Conservation (phyloP, 805 yeast genomes). For the Naumovozyma castellii region DNA sequence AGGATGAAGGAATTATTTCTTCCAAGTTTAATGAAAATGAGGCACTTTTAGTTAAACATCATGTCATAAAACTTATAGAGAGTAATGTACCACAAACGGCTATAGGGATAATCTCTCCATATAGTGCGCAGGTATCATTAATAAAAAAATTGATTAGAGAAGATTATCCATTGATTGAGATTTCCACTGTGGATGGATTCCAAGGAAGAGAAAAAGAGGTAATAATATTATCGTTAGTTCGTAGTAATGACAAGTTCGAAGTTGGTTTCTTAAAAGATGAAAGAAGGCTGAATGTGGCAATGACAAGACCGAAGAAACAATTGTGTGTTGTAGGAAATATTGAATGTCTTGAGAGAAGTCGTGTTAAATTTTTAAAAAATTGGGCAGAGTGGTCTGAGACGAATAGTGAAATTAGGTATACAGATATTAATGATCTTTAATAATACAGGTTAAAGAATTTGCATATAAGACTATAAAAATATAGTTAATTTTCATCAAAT, state of each 20-base stretch:
- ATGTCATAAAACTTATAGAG: slow-evolving; percentile 42
- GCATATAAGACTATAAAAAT: not conserved
- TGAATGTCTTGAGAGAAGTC: slow-evolving; percentile 46
- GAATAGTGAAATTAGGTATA: slow-evolving; percentile 57
- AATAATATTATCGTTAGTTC: slow-evolving; percentile 67
- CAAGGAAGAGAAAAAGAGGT: slow-evolving; percentile 94
- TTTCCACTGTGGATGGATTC: slow-evolving; percentile 90
- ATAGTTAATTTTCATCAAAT: slow-evolving; percentile 13
- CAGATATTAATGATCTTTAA: slow-evolving; percentile 38
- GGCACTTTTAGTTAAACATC: slow-evolving; percentile 47
- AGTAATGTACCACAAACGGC: slow-evolving; percentile 44
- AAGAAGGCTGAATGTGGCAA: slow-evolving; percentile 83
- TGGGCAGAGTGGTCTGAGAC: slow-evolving; percentile 71
- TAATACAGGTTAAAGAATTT: slow-evolving; percentile 6
- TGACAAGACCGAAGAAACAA: slow-evolving; percentile 82
- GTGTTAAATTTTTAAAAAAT: slow-evolving; percentile 39
- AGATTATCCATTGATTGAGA: slow-evolving; percentile 44
- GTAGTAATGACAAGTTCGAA: slow-evolving; percentile 61
- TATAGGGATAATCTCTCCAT: slow-evolving; percentile 87
- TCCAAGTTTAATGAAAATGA: slow-evolving; percentile 79
- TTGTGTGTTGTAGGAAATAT: slow-evolving; percentile 80
- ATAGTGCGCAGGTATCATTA: slow-evolving; percentile 71
- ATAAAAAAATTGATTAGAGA: slow-evolving; percentile 40
- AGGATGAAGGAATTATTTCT: slow-evolving; percentile 28
- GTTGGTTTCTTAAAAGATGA: slow-evolving; percentile 78